Evolutionary conservation across 106 monocot genomes (phyloP), one percentile per base, ranked within the genome.

Genomic region (Dendrobium huoshanense): DNA sequence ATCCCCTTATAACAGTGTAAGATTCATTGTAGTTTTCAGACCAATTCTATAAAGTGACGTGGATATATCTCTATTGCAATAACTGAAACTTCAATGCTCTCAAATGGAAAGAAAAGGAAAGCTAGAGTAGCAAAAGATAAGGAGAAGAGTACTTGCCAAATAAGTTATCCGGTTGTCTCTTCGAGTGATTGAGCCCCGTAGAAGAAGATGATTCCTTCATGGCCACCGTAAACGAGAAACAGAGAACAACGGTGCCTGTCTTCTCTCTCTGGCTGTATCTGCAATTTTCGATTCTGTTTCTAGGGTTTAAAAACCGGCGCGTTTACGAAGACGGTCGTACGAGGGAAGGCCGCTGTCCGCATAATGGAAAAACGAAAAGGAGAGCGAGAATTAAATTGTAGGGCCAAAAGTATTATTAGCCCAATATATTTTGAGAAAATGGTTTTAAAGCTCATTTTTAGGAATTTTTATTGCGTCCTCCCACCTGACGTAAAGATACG

Each of bases 271-370:
- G 13, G 18, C 43, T 42, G 4, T 15, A 70, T 9, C 27, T 70
- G 9, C 51, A 51, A 15, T 10, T 19, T 41, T 15, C 73, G 2
- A 41, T 74, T 7, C 18, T 9, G 74, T 74, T 41, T 15, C 42
- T 74, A 74, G 74, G 74, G 74, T 74, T 74, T 74, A 74, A 33
- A 70, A 70, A 74, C 74, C 19, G 44, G 22, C 70, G 70, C 70
- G 70, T 37, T 70, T 10, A 0, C 22, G 61, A 8, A 22, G 61
- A 22, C 4, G 19, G 22, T 22, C 22, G n/a, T 4, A 22, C 61
- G 22, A 4, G 22, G 22, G 6, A 61, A 61, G 22, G 22, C 20
- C 61, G 27, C 27, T 19, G 22, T 61, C 61, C 15, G 51, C 51
- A 45, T 37, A 37, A 37, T 37, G 37, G 37, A 37, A 37, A 37